Percentiles rank a stretch among this genome's conserved stretches.
phyloP scores from a whole-genome alignment of 108 stramenopile species.

The Skeletonema marinoi region DNA sequence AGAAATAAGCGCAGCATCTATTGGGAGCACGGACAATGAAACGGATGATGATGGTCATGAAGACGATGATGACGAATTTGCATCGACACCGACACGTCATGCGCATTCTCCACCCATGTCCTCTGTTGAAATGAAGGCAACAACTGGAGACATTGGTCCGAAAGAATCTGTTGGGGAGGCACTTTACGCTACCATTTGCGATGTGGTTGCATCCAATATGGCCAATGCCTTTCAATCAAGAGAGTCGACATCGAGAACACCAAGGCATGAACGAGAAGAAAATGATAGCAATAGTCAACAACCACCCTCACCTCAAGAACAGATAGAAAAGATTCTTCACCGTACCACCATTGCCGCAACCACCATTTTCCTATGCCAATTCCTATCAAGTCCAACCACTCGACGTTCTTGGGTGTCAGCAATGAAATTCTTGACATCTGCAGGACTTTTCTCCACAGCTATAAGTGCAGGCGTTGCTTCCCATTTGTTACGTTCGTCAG shows the following conservation, averaged over 20 bases:
- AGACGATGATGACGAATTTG: not conserved
- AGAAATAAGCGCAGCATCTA: not conserved
- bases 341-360: constrained; percentile 20
- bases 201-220: constrained; percentile 5
- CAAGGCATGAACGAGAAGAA: constrained; percentile 23
- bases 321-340: constrained; percentile 22
- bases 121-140: not conserved
- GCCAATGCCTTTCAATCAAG: not conserved
- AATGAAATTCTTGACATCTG: constrained; percentile 28
- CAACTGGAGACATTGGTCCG: not conserved
- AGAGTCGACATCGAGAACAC: not conserved
- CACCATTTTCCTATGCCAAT: constrained; percentile 30
- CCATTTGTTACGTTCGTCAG: not conserved
- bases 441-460: constrained; percentile 27
- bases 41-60: not conserved
- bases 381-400: constrained; percentile 27
- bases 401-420: constrained; percentile 33
- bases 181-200: constrained; percentile 4
- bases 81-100: not conserved
- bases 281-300: not conserved
- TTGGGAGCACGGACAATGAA: not conserved
- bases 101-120: not conserved
- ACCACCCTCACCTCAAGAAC: constrained; percentile 8
- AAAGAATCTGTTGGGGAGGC: constrained; percentile 3
- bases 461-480: constrained; percentile 25